These are phyloP conservation scores for Dicorynia guianensis DNA, from an alignment of 306 rosid species.

Conservation along the genomic window DNA sequence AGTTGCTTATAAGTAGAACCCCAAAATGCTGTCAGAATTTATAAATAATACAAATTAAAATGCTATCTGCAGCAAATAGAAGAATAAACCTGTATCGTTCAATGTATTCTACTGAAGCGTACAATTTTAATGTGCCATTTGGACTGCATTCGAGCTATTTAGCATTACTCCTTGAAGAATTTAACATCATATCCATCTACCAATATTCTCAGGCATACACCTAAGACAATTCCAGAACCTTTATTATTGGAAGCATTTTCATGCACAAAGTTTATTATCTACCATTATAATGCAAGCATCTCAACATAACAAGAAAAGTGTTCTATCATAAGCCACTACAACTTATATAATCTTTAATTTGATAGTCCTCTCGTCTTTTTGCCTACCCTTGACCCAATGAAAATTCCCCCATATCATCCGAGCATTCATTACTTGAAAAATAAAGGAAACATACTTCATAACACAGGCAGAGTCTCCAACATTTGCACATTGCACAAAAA, in stretches of 20 bases:
- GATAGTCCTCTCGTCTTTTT: constrained; percentile 18
- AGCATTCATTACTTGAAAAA: constrained; percentile 33
- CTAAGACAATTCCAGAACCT: not conserved
- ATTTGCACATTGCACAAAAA: constrained; percentile 94
- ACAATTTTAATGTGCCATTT: too few relatives aligned
- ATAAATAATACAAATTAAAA: constrained; percentile 26
- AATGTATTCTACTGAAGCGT: too few relatives aligned
- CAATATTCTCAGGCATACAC: constrained; percentile 6
- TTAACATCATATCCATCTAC: not conserved
- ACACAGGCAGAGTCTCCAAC: constrained; percentile 93
- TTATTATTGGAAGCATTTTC: not conserved
- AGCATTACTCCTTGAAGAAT: not conserved
- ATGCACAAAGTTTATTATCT: not conserved
- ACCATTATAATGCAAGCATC: not conserved
- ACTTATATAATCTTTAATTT: constrained; percentile 24
- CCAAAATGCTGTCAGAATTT: constrained; percentile 10
- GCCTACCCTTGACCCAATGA: constrained; percentile 39
- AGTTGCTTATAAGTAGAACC: not conserved
- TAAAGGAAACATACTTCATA: constrained; percentile 65
- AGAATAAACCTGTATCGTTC: too few relatives aligned
- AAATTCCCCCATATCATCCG: constrained; percentile 31
- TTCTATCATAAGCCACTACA: constrained; percentile 20
- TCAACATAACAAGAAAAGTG: not conserved
- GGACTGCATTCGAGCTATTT: too few relatives aligned
- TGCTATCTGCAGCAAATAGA: constrained; percentile 2